Conservation (phyloP, 2,329 filamentous ascomycete genomes). For the Aspergillus tanneri region DNA sequence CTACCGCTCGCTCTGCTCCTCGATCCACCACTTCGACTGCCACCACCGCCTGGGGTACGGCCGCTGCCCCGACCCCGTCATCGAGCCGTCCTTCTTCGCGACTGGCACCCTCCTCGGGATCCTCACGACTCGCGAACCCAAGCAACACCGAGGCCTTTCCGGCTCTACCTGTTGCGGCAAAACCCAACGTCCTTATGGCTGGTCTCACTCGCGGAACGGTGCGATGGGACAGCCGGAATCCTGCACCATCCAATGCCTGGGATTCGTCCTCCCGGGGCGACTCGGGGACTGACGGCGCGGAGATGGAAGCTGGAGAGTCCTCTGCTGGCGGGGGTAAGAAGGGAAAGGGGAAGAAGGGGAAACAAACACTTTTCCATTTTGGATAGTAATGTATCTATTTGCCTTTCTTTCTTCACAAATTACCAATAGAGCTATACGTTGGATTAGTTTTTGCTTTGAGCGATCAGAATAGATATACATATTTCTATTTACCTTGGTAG, state of each 20-base stretch:
- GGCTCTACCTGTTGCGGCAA: conserved; percentile 75
- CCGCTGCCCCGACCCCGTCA: conserved; percentile 25
- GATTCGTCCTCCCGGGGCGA: conserved; percentile 25
- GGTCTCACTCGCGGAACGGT: conserved; percentile 49
- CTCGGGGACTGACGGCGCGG: conserved; percentile 21
- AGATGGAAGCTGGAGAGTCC: conserved; percentile 21
- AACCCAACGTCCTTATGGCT: conserved; percentile 57
- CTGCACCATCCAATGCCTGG: conserved; percentile 41
- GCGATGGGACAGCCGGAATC: conserved; percentile 45
- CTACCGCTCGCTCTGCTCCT: conserved; percentile 20
- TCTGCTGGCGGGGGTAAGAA: conserved; percentile 32
- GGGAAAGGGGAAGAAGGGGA: conserved; percentile 43
- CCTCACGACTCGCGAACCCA: conserved; percentile 25
- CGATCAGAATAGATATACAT: conserved; percentile 8
- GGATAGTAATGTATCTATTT: conserved; percentile 24
- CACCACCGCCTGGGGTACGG: conserved; percentile 26
- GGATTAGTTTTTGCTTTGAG: conserved; percentile 8
- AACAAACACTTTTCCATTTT: conserved; percentile 43
- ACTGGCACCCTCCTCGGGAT: conserved; percentile 21
- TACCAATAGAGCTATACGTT: neutral
- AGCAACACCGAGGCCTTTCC: conserved; percentile 68
- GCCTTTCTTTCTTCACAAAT: neutral
- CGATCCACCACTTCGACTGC: conserved; percentile 8
- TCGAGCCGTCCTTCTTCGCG: conserved; percentile 23
- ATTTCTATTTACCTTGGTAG: neutral